Base-by-base conservation (phyloP, 2,329 filamentous ascomycete genomes). In the Neonectria punicea region DNA sequence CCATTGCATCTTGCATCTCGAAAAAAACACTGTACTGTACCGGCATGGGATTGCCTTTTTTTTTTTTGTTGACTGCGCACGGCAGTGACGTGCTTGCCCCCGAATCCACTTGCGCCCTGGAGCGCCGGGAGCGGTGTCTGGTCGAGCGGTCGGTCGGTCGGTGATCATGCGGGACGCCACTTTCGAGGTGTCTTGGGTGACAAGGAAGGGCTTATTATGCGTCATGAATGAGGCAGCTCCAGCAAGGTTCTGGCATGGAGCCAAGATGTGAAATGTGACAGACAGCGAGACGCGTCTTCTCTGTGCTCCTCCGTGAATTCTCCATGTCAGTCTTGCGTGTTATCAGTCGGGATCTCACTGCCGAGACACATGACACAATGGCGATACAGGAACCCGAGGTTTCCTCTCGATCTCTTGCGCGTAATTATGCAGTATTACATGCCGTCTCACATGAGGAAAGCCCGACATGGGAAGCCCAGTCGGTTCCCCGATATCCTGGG, bases 21-120 rank as follows among this genome's bases (percentile, higher is more conserved):
- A 28, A n/a, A 14, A 25, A 25, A 25, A 25, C 25, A 25, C 32
- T 34, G 32, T 13, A 34, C 16, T n/a, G 49, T 53, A 20, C 36
- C 51, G 51, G 51, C 51, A 25, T 53, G 30, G 14, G 25, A 25
- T 25, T 25, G 25, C 25, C 4, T 22, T 22, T 25, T 3, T 25
- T 5, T n/a, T 25, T 39, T 36, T 34, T 25, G 22, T 41, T 39
- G 34, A 53, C 39, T 43, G 39, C 39, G 39, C 9, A 20, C 39
- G 39, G 39, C n/a, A 43, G 16, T 50, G 47, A 32, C 47, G 47
- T 50, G 47, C 47, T 50, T 13, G 28, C 10, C 10, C 10, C 39
- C n/a, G 28, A 50, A 50, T n/a, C 47, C 47, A 49, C 57, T 46
- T 9, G 9, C 30, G 39, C 57, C 47, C 58, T 60, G 58, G 44